Base-by-base conservation (phyloP, 1,284 basidiomycete genomes). In the Moesziomyces parantarcticus region DNA sequence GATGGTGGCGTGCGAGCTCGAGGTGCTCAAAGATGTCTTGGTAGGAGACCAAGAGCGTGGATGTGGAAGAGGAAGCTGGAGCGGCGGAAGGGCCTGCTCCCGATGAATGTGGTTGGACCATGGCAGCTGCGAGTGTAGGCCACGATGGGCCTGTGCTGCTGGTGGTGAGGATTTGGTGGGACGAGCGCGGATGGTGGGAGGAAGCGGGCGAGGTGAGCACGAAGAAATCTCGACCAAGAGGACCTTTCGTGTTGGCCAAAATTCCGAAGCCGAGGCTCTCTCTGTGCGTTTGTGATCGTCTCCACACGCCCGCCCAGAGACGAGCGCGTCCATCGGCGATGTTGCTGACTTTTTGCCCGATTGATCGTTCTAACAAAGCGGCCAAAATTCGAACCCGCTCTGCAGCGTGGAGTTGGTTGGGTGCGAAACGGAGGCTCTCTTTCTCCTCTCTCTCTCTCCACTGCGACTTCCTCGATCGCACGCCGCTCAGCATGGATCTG, bases 21-120 rank as follows among this genome's bases (percentile, higher is more conserved):
- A 82, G 67, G 44, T 78, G 71, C 56, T 82, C 76, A 50, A 75
- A 79, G 42, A 82, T 50, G 42, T 82, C 79, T 45, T 76, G 67
- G 50, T 64, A 82, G 6, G 77, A 78, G 40, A 71, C 58, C 18
- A 71, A 71, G 23, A 50, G 20, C 3, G 20, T 39, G 34, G 68
- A 69, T 3, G 59, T 47, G 18, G 58, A 40, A 5, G 58, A 42
- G 6, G 48, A 32, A 25, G 40, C 42, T n/a, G 61, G 29, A 23
- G 52, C 47, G 34, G 45, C 53, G 2, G 55, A 51, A 25, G 61
- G 16, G 25, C 50, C 23, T 10, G 45, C 25, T 22, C 25, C 39
- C 10, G 46, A 42, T n/a, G 44, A n/a, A 34, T 44, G n/a, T 21
- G 52, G 34, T 5, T 26, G 44, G 8, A 25, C 44, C 23, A 54